Evolutionary conservation across 139 green algal genomes (phyloP), one percentile per base, ranked within the genome.

Genomic region (Ostreobium quekettii): DNA sequence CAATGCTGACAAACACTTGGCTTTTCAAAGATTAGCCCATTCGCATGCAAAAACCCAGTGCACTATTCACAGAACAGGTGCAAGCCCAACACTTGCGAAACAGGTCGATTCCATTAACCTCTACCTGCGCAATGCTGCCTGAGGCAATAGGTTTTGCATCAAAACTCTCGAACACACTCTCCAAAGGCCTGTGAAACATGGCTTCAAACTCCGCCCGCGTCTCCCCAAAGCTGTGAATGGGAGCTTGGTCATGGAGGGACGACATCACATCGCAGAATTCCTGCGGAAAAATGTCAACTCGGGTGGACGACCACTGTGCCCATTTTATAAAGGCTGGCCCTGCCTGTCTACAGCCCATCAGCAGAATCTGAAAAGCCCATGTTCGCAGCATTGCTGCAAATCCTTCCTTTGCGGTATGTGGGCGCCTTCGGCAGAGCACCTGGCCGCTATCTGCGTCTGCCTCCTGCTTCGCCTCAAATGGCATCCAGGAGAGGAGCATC

Each of bases 221-320:
- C n/a, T 82, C 61, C 3, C 19, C 5, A 47, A 78, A 89, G 47
- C 46, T 70, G 78, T 96, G 90, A 24, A 62, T 42, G 31, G 91
- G 91, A 15, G 91, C 90, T 0, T 77, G 56, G 36, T 90, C 86
- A 42, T 95, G 89, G 35, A 96, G 82, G 38, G 68, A 56, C 22
- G 78, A 80, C 61, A 98, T 78, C 46, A 89, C 79, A 4, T 79
- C 71, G 63, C 84, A 92, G n/a, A 96, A 81, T 72, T 96, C 90
- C 0, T 76, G 76, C 0, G 94, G 91, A 71, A 99, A 98, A 30
- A 99, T 71, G 82, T 99, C 94, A 24, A 72, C 72, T 15, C 94
- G 78, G 0, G 89, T 92, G 28, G 90, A 82, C 2, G 88, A 85
- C 94, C 94, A 99, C 78, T 99, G 94, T 0, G 89, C 94, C 92